Evolutionary conservation across 2,329 filamentous ascomycete genomes (phyloP).

Genomic region (Xylaria hypoxylon): DNA sequence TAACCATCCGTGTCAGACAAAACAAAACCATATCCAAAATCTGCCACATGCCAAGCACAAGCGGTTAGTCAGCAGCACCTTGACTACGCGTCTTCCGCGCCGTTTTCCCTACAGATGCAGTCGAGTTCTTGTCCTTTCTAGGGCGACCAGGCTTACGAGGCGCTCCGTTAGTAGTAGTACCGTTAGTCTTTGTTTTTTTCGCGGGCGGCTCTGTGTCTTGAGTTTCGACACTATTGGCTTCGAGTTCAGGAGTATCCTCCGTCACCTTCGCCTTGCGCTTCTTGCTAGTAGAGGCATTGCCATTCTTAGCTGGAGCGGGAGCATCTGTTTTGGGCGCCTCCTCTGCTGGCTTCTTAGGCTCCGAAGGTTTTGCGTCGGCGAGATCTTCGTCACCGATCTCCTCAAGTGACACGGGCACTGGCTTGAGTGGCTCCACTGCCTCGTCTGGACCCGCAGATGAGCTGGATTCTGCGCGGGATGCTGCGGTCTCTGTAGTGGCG

Average conservation of each 20-base stretch:
- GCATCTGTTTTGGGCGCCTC: constrained; percentile 38
- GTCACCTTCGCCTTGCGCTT: constrained; percentile 47
- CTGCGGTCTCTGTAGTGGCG: constrained; percentile 30
- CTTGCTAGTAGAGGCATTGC: constrained; percentile 37
- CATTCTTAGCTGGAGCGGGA: constrained; percentile 32
- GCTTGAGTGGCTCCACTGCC: constrained; percentile 44
- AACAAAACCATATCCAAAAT: neutral
- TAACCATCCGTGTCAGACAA: constrained; percentile 1
- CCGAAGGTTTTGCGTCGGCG: constrained; percentile 34
- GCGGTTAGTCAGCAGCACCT: constrained; percentile 32
- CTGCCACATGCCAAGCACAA: neutral
- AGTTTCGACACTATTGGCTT: constrained; percentile 30
- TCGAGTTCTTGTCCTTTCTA: constrained; percentile 52
- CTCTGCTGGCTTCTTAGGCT: constrained; percentile 41
- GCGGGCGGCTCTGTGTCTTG: constrained; percentile 47
- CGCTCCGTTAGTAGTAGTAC: constrained; percentile 45
- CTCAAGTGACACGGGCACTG: constrained; percentile 49
- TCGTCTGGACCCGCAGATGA: constrained; percentile 38
- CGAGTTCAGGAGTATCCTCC: constrained; percentile 33
- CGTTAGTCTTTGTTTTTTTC: constrained; percentile 58
- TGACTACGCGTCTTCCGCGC: constrained; percentile 57
- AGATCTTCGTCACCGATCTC: constrained; percentile 47
- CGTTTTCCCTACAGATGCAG: constrained; percentile 51
- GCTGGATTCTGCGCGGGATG: constrained; percentile 34
- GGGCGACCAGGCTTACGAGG: constrained; percentile 52